Base-by-base conservation (phyloP, 1,284 basidiomycete species). In the Trichosporon sp. region DNA sequence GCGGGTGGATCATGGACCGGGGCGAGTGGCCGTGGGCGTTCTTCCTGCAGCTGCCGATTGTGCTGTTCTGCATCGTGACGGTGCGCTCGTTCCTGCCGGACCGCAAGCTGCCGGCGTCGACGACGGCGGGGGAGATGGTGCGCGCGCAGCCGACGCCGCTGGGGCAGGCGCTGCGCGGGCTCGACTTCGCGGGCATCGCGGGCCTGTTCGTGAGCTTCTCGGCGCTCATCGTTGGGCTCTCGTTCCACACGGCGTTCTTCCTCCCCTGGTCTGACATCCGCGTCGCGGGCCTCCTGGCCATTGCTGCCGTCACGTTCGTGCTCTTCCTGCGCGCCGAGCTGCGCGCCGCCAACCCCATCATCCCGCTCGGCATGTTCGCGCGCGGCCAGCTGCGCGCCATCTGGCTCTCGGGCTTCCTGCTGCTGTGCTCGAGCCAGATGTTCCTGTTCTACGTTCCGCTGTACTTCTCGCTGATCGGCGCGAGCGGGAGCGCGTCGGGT, bases 201-300 rank as follows among this genome's bases (percentile, higher is more conserved):
- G 72, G 92, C 7, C 87, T 96, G 32, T 89, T 93, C 56, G 83
- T 86, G 38, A 86, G 87, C 23, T 89, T 95, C 64, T 90, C 90
- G 31, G 87, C 88, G 65, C 85, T 93, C 67, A 86, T 96, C 35
- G 86, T 94, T 25, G 92, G 89, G 7, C 86, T 94, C 75, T 91
- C 89, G 73, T 85, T 95, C 67, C 92, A 93, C 80, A 89, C 91
- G 2, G 89, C 91, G 0, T 92, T 92, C 80, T 90, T 92, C 73
- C 83, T 92, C 64, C 86, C 88, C 0, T 95, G 92, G 92, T 86
- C 87, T 3, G 84, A 91, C 78, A 88, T 89, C 1, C 75, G 88
- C 25, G 89, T 95, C 62, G 88, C 85, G 81, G 88, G 89, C 11
- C 84, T 92, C 68, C 84, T 95, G 60, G 69, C 85, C 31, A 81